A percentile compares a stretch with the other conserved stretches of the same genome.
Evolutionary conservation across 2,329 filamentous ascomycete species (phyloP).

Genomic region (Mycocentrospora acerina): DNA sequence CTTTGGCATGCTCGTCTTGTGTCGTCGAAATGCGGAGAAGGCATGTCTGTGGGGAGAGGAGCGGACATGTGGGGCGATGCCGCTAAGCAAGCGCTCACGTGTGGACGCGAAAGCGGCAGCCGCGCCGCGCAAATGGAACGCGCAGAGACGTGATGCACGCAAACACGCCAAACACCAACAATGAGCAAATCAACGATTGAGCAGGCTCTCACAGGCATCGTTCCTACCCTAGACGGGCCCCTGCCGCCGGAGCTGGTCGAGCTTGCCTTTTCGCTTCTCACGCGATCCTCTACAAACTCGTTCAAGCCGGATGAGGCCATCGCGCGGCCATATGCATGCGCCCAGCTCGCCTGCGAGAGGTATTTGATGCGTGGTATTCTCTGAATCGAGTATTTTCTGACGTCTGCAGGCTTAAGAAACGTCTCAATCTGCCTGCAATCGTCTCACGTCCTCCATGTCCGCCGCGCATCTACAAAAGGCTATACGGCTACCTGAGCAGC

Average conservation of each 20-base stretch:
- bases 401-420: conserved; percentile 63
- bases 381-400: conserved; percentile 29
- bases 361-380: conserved; percentile 41
- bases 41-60: no score
- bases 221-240: conserved; percentile 40
- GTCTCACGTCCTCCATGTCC: conserved; percentile 39
- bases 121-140: no score
- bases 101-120: no score
- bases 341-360: conserved; percentile 77
- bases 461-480: conserved; percentile 69
- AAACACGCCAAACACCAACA: background rate
- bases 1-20: no score
- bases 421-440: conserved; percentile 38
- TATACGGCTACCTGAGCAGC: conserved; percentile 78
- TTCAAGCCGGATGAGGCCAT: conserved; percentile 42
- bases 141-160: no score
- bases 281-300: conserved; percentile 52
- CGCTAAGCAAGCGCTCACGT: no score
- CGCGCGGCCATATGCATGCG: conserved; percentile 40
- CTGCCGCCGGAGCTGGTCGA: conserved; percentile 37
- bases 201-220: conserved; percentile 45
- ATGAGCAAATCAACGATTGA: conserved; percentile 30
- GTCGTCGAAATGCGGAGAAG: no score
- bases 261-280: conserved; percentile 34
- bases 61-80: no score